Conservation (phyloP, 2,329 filamentous ascomycete genomes). For the Cadophora sp. region DNA sequence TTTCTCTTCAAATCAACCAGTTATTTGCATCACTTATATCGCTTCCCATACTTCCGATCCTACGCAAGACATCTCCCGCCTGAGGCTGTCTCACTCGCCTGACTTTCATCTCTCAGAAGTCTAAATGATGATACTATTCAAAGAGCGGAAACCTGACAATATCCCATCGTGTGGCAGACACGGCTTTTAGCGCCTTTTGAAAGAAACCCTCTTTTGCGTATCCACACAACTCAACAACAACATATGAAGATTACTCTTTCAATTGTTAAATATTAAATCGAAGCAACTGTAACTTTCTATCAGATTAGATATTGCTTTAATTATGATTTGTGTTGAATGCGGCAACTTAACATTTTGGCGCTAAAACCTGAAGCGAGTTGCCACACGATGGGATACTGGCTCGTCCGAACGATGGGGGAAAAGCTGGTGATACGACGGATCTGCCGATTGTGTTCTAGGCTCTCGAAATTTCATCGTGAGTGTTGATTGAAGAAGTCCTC, state of each 20-base stretch:
- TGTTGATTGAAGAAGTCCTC: slow-evolving; percentile 1
- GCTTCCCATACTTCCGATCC: slow-evolving; percentile 7
- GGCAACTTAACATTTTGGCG: too few species aligned
- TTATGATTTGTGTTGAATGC: too few species aligned
- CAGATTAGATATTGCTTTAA: too few species aligned
- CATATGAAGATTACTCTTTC: too few species aligned
- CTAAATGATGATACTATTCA: slow-evolving; percentile 22
- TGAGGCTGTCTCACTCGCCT: slow-evolving; percentile 1
- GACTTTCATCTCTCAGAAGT: slow-evolving; percentile 21
- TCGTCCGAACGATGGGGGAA: slow-evolving; percentile 16
- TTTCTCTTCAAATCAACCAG: slow-evolving; percentile 21
- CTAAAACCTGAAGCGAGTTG: too few species aligned
- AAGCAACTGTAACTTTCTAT: too few species aligned
- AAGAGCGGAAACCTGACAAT: slow-evolving; percentile 14
- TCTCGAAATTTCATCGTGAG: slow-evolving; percentile 12
- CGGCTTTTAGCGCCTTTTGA: too few species aligned
- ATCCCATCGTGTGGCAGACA: too few species aligned
- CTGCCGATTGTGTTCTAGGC: slow-evolving; percentile 18
- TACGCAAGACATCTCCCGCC: background rate
- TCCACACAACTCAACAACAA: too few species aligned
- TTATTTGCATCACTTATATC: slow-evolving; percentile 21
- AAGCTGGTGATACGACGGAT: slow-evolving; percentile 14
- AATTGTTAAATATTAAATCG: too few species aligned
- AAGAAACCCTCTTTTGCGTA: too few species aligned
- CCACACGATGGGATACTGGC: too few species aligned